Evolutionary conservation across 306 rosid genomes (phyloP).

Genomic region (Corylus americana): DNA sequence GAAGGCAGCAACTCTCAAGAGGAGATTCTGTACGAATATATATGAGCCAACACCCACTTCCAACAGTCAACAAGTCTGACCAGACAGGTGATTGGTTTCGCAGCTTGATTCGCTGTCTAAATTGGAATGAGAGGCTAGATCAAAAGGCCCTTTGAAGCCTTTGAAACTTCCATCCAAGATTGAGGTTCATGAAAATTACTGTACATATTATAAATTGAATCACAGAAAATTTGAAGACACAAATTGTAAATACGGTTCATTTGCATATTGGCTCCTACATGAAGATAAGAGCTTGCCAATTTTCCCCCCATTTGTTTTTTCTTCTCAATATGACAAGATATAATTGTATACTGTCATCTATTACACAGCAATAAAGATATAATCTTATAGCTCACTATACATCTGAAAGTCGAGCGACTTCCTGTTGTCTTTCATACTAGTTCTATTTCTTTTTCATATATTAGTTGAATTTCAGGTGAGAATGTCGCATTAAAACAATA

Average conservation of each 20-base stretch:
- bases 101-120: slow-evolving; percentile 96
- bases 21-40: slow-evolving; percentile 85
- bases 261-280: slow-evolving; percentile 29
- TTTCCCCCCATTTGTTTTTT: neutral
- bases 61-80: slow-evolving; percentile 95
- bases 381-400: slow-evolving; percentile 8
- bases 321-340: slow-evolving; percentile 19
- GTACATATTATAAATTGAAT: slow-evolving; percentile 46
- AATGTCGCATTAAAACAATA: neutral
- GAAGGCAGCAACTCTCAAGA: slow-evolving; percentile 97
- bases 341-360: slow-evolving; percentile 29
- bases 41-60: slow-evolving; percentile 97
- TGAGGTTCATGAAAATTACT: slow-evolving; percentile 37
- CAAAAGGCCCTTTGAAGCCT: slow-evolving; percentile 81
- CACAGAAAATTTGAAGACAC: slow-evolving; percentile 14
- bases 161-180: slow-evolving; percentile 10
- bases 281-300: slow-evolving; percentile 15
- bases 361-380: slow-evolving; percentile 28
- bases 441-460: slow-evolving; percentile 1
- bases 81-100: slow-evolving; percentile 99
- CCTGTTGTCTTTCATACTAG: neutral
- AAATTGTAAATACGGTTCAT: slow-evolving; percentile 32
- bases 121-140: slow-evolving; percentile 97
- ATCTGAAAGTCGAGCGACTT: slow-evolving; percentile 17
- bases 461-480: slow-evolving; percentile 4